Evolutionary conservation across 768 basidiomycete species (phyloP), one percentile per base, ranked within the genome.

Genomic region (Russula ochroleuca): DNA sequence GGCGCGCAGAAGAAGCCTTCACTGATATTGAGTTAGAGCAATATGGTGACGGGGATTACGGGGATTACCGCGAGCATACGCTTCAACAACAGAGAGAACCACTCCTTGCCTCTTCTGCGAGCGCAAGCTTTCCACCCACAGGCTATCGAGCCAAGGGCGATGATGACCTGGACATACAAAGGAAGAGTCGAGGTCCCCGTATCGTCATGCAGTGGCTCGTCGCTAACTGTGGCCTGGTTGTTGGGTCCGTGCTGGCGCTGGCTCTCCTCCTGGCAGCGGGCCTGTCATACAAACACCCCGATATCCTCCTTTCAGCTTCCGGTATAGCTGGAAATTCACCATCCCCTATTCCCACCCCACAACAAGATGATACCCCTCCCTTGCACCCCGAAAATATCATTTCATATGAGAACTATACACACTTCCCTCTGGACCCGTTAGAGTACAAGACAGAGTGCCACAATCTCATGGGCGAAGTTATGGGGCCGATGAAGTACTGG

Each of bases 361-460:
- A 69, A 38, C 63, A 64, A 37, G 62, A 72, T 9, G 69, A 75
- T 48, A 61, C 67, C 19, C 57, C 65, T 21, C 64, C 67, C 7
- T 57, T 57, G 8, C 43, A 66, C 17, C 60, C 64, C 21, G 68
- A 53, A 9, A 50, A 71, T 67, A 58, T 75, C 48, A 77, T 84
- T 31, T 84, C 82, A 25, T 85, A 85, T 72, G 79, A 76, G 67
- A 83, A 81, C 68, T 83, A 83, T 70, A 82, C 83, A 8, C 73
- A 67, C 25, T 86, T 85, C 70, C 86, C 86, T 9, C 76, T 87
- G 10, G 78, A 77, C 31, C 80, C 85, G 5, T 68, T 72, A 13
- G 77, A 88, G 74, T 88, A 86, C 71, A 77, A 77, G 19, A 67
- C 72, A 1, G 81, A 87, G 73, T 90, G 88, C 69, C 72, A 75